Evolutionary conservation across 2,329 filamentous ascomycete species (phyloP).

Genomic region (Coniochaeta hoffmannii): DNA sequence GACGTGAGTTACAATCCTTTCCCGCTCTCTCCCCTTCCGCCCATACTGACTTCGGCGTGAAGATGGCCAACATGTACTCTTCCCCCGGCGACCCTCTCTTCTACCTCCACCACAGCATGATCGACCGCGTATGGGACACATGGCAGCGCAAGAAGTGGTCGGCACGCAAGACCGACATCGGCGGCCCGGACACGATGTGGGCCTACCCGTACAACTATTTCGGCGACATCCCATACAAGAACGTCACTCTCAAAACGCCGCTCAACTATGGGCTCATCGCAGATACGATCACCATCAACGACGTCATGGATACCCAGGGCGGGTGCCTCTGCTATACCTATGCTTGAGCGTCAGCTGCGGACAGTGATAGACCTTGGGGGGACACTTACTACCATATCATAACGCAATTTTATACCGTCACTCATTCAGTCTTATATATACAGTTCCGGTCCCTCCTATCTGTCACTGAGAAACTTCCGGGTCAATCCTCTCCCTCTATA

Average conservation of each 20-base stretch:
- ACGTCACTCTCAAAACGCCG: conserved; percentile 20
- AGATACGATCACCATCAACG: not conserved
- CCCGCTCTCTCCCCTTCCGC: not conserved
- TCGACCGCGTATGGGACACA: conserved; percentile 15
- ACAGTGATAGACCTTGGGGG: not conserved
- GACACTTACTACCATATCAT: not conserved
- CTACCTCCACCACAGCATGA: conserved; percentile 21
- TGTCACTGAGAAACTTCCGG: not conserved
- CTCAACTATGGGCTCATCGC: conserved; percentile 1
- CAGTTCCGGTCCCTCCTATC: not conserved
- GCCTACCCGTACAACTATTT: conserved; percentile 25
- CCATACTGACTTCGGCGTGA: not conserved
- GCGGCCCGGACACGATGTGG: conserved; percentile 22
- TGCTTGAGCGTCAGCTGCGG: not conserved
- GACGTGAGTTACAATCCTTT: conserved; percentile 3
- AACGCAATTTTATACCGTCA: not conserved
- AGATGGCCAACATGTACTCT: conserved; percentile 18
- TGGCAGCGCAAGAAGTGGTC: conserved; percentile 22
- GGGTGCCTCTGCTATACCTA: not conserved
- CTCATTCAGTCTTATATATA: not conserved
- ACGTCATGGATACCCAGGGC: not conserved
- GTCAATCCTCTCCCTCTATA: not conserved
- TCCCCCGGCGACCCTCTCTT: conserved; percentile 24
- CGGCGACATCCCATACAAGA: conserved; percentile 20
- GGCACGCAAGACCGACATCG: conserved; percentile 19